These are phyloP conservation scores for Candida tallmaniae DNA, from an alignment of 805 yeast species.

Conservation along the genomic window DNA sequence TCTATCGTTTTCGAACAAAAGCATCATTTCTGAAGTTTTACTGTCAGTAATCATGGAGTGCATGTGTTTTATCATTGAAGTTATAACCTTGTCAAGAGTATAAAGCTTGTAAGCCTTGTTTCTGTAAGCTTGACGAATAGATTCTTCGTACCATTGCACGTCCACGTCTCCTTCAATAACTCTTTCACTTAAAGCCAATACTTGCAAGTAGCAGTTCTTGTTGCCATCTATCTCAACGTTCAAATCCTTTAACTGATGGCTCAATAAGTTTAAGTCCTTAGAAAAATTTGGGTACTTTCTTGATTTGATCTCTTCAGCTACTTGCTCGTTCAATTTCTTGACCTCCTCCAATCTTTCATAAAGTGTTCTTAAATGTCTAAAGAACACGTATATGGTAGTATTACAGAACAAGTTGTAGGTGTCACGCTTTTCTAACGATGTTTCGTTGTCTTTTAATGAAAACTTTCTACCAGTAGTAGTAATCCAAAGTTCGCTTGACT, in stretches of 20 bases:
- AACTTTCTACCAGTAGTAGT: constrained; percentile 31
- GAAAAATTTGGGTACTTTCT: constrained; percentile 74
- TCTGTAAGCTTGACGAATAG: constrained; percentile 89
- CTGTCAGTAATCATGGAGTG: constrained; percentile 78
- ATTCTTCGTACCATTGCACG: constrained; percentile 92
- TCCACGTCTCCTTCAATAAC: constrained; percentile 88
- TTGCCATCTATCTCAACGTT: constrained; percentile 65
- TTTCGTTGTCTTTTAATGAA: constrained; percentile 21
- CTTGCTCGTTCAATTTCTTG: constrained; percentile 65
- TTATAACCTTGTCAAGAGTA: constrained; percentile 89
- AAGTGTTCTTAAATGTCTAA: constrained; percentile 78
- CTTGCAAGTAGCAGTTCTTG: constrained; percentile 69
- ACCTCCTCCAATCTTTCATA: constrained; percentile 78
- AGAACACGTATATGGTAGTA: constrained; percentile 81
- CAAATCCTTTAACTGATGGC: constrained; percentile 76
- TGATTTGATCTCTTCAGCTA: constrained; percentile 63
- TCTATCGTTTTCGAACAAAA: constrained; percentile 81
- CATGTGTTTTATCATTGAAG: constrained; percentile 68
- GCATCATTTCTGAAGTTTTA: constrained; percentile 74
- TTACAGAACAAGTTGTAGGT: constrained; percentile 80
- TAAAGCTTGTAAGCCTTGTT: constrained; percentile 90
- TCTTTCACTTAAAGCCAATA: constrained; percentile 67
- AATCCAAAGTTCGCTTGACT: constrained; percentile 41
- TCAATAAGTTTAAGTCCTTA: constrained; percentile 74
- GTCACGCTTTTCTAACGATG: constrained; percentile 37